Conservation (phyloP, 768 basidiomycete species). For the Chalciporus chontae region DNA sequence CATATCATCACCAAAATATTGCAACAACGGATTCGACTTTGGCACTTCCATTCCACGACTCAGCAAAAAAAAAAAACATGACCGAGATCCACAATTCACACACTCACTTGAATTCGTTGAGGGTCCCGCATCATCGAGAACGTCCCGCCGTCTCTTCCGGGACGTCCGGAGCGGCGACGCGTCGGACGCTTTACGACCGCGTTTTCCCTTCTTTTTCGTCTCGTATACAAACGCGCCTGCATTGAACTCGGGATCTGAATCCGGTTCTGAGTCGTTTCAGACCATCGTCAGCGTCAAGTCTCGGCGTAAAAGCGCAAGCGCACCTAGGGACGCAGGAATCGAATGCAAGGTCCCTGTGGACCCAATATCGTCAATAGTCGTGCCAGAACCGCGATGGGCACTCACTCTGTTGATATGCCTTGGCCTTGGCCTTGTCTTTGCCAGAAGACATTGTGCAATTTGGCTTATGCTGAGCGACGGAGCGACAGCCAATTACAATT, state of each 20-base stretch:
- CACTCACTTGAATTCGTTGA: conserved; percentile 14
- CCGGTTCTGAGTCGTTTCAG: conserved; percentile 19
- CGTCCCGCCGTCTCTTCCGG: conserved; percentile 12
- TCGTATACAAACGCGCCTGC: conserved; percentile 29
- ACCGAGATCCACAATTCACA: neutral
- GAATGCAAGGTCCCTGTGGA: conserved; percentile 24
- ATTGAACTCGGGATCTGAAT: conserved; percentile 35
- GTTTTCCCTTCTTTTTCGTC: conserved; percentile 21
- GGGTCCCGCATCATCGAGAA: neutral
- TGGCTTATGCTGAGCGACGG: neutral
- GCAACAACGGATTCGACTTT: conserved; percentile 40
- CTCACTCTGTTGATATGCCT: conserved; percentile 23
- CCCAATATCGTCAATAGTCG: neutral
- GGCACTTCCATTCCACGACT: neutral
- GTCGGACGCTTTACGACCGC: conserved; percentile 12
- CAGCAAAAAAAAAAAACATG: no score
- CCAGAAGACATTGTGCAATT: conserved; percentile 18
- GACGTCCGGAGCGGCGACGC: conserved; percentile 17
- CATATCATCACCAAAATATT: conserved; percentile 51
- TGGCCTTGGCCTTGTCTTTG: conserved; percentile 10
- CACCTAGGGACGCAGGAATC: conserved; percentile 36
- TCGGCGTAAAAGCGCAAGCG: neutral
- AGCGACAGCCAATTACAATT: neutral
- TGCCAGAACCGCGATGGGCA: neutral
- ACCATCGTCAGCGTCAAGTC: neutral